Percentiles rank a stretch among this genome's conserved stretches.
phyloP scores from a whole-genome alignment of 495 filamentous ascomycete genomes.

The Podospora anserina region DNA sequence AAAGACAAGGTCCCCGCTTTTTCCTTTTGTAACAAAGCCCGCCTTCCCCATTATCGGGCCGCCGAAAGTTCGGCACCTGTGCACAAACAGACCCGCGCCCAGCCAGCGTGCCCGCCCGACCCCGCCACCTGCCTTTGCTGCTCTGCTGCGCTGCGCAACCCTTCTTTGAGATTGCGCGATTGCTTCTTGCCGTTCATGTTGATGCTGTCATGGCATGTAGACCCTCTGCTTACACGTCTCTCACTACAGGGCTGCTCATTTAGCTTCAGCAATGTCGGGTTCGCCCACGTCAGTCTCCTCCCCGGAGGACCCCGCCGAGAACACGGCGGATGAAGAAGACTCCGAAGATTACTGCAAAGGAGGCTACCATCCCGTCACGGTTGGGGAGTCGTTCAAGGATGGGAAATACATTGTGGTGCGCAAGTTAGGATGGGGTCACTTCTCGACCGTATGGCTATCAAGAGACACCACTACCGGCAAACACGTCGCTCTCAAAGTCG shows the following conservation, averaged over 20 bases:
- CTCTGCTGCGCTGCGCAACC: slow-evolving; percentile 12
- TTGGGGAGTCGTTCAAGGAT: slow-evolving; percentile 96
- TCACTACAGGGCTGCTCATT: slow-evolving; percentile 32
- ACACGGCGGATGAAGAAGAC: slow-evolving; percentile 96
- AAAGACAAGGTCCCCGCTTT: slow-evolving; percentile 54
- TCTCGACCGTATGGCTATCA: slow-evolving; percentile 97
- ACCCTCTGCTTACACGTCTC: slow-evolving; percentile 25
- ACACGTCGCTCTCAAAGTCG: slow-evolving; percentile 96
- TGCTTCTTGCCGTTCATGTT: neutral
- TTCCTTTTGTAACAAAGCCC: slow-evolving; percentile 17
- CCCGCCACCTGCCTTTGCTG: slow-evolving; percentile 25
- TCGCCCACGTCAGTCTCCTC: slow-evolving; percentile 79
- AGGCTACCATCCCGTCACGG: slow-evolving; percentile 89
- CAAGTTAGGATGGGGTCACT: slow-evolving; percentile 98
- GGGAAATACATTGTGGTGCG: slow-evolving; percentile 94
- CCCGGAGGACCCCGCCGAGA: slow-evolving; percentile 78
- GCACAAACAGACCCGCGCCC: slow-evolving; percentile 17
- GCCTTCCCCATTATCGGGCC: slow-evolving; percentile 7
- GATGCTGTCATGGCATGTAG: slow-evolving; percentile 11
- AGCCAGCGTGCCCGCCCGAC: slow-evolving; percentile 20
- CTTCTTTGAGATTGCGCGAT: slow-evolving; percentile 10
- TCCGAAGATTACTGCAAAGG: slow-evolving; percentile 99
- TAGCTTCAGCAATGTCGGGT: slow-evolving; percentile 51
- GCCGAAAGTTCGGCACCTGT: slow-evolving; percentile 37
- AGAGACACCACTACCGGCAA: slow-evolving; percentile 85